phyloP scores from a whole-genome alignment of 371 early-diverging fungal species.

The Thermomucor indicae-seudaticae region DNA sequence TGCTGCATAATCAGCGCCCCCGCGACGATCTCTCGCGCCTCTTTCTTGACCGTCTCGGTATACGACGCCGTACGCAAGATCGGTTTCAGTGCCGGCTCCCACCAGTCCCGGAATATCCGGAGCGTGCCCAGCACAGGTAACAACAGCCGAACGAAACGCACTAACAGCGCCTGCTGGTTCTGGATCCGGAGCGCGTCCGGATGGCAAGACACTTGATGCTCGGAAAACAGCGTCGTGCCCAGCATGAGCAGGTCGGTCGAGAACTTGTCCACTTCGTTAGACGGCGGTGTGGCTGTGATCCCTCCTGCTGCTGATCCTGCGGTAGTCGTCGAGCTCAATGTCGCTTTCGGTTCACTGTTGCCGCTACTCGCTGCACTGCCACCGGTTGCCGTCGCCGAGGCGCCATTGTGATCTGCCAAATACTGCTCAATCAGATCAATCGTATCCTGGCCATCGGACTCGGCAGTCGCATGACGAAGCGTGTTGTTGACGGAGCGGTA shows the following conservation, averaged over 20 bases:
- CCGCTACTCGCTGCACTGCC: neutral
- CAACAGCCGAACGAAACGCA: constrained; percentile 30
- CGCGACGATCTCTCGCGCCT: constrained; percentile 25
- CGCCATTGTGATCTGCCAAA: constrained; percentile 39
- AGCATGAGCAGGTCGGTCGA: constrained; percentile 28
- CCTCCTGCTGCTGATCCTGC: constrained; percentile 10
- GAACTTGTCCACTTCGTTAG: constrained; percentile 38
- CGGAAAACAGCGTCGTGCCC: constrained; percentile 14
- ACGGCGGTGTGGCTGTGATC: constrained; percentile 11
- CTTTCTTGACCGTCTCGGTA: constrained; percentile 30
- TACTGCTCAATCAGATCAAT: constrained; percentile 36
- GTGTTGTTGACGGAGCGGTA: constrained; percentile 27
- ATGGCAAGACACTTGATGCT: constrained; percentile 19
- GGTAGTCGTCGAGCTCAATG: neutral
- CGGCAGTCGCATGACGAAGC: constrained; percentile 24
- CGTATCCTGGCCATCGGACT: constrained; percentile 31
- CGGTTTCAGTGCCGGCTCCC: constrained; percentile 28
- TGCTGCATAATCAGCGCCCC: constrained; percentile 23
- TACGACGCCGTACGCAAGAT: constrained; percentile 27
- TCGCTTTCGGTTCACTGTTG: too few species aligned
- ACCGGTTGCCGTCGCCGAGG: constrained; percentile 11
- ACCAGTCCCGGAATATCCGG: constrained; percentile 29
- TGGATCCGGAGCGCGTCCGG: constrained; percentile 19
- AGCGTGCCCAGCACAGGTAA: constrained; percentile 28
- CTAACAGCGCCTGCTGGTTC: constrained; percentile 32